Evolutionary conservation across 768 basidiomycete genomes (phyloP), one percentile per base, ranked within the genome.

Genomic region (Asterophora lycoperdoides): DNA sequence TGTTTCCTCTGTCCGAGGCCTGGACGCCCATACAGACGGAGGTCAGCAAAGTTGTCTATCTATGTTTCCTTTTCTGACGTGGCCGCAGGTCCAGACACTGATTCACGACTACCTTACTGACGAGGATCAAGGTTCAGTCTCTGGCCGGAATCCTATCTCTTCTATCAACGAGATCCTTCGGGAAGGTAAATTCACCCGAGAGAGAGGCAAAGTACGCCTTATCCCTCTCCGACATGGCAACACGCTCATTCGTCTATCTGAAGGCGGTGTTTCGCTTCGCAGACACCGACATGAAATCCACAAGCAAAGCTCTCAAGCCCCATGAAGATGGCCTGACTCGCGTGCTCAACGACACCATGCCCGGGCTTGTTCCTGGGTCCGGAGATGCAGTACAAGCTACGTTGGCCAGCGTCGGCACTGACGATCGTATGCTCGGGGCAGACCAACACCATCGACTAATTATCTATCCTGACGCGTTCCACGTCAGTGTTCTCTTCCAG

Each of bases 141-240:
- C 89, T 17, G 84, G 89, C 5, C 78, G 93, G 38, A 93, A 94
- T 63, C 90, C 91, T 6, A 86, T 97, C 52, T 83, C 84, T 0
- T 93, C 94, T 1, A 92, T 98, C 64, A 96, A 94, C 57, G 96
- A 98, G 56, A 84, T 91, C 11, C 76, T 99, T 33, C 79, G 92
- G 13, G 89, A 91, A 46, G 89, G 90, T 30, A 86, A 81, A 57
- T 82, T 86, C 55, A 72, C 71, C 19, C 77, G 93, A 49, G 93
- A 97, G 57, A 86, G 74, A 64, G 71, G 78, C 41, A 94, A 92
- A 76, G 93, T 90, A 30, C 29, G 49, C 17, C 36, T 40, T 33
- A 46, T 34, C 34, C 30, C 20, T 36, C 17, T 44, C 41, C 42
- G 41, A 28, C 17, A n/a, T 13, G n/a, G 23, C 41, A 37, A 1